phyloP scores from a whole-genome alignment of 2,329 filamentous ascomycete species.

The Aspergillus costaricaensis region DNA sequence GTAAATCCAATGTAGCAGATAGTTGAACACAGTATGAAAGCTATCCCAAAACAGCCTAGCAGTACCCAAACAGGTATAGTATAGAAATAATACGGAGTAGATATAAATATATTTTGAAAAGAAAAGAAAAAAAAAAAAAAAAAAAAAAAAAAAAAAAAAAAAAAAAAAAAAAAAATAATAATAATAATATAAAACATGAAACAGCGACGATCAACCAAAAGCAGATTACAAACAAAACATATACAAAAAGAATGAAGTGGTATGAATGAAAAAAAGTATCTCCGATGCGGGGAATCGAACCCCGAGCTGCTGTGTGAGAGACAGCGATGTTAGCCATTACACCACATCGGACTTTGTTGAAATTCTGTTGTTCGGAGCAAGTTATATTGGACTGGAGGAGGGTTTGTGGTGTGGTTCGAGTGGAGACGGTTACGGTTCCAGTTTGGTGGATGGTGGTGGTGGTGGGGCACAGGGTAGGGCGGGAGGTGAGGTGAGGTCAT shows the following conservation, averaged over 20 bases:
- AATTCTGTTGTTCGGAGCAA: rapidly evolving
- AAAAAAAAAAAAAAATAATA: no score
- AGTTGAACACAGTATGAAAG: not conserved
- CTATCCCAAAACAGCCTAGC: not conserved
- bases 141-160: no score
- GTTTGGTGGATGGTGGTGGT: no score
- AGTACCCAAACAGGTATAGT: no score
- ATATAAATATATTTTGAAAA: no score
- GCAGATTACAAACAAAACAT: no score
- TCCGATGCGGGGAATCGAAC: slow-evolving; percentile 30
- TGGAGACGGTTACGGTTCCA: not conserved
- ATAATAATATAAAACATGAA: not conserved
- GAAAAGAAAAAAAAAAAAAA: no score
- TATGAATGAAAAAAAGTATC: not conserved
- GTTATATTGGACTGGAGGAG: not conserved
- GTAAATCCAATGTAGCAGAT: no score
- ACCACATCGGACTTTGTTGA: slow-evolving; percentile 24
- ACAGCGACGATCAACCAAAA: not conserved
- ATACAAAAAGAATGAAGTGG: not conserved
- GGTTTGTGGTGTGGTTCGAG: not conserved
- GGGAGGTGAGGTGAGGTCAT: no score
- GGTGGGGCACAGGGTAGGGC: no score
- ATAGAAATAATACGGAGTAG: no score
- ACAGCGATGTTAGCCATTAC: slow-evolving; percentile 31
- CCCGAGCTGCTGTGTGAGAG: slow-evolving; percentile 31